Evolutionary conservation across 352 stramenopile genomes (phyloP).

Genomic region (Phytophthora capsici): DNA sequence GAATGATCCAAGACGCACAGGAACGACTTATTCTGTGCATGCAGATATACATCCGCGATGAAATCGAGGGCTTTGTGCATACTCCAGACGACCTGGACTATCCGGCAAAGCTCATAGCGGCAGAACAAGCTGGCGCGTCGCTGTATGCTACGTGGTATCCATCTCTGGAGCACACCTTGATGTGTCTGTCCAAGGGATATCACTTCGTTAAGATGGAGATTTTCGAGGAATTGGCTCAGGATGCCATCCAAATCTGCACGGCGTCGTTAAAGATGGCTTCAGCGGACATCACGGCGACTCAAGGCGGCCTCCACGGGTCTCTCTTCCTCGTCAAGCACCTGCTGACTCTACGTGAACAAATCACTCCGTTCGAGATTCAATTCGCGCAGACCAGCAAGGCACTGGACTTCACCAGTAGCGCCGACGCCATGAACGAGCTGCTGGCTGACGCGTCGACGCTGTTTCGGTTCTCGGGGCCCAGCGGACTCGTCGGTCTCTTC

Average conservation of each 20-base stretch:
- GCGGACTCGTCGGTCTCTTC: constrained; percentile 66
- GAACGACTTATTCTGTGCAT: constrained; percentile 85
- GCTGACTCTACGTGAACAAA: constrained; percentile 83
- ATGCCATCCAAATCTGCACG: constrained; percentile 83
- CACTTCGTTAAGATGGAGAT: constrained; percentile 89
- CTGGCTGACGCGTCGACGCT: constrained; percentile 69
- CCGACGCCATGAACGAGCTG: constrained; percentile 76
- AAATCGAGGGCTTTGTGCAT: constrained; percentile 81
- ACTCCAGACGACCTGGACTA: constrained; percentile 68
- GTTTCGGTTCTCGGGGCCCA: constrained; percentile 68
- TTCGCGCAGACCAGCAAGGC: constrained; percentile 76
- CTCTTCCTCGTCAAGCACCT: constrained; percentile 87
- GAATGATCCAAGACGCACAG: constrained; percentile 86
- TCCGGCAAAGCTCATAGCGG: constrained; percentile 64
- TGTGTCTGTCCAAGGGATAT: constrained; percentile 88
- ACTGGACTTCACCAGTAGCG: constrained; percentile 78
- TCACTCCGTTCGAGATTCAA: constrained; percentile 87
- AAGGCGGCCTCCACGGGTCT: constrained; percentile 65
- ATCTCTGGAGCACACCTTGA: constrained; percentile 80
- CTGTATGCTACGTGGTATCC: constrained; percentile 89
- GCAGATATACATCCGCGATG: constrained; percentile 85
- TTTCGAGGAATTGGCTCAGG: constrained; percentile 85
- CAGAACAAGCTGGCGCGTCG: constrained; percentile 32
- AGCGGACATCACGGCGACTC: constrained; percentile 58
- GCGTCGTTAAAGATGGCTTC: constrained; percentile 80